Conservation (phyloP, 164 flowering plant genomes). For the Nelumbo lutea region DNA sequence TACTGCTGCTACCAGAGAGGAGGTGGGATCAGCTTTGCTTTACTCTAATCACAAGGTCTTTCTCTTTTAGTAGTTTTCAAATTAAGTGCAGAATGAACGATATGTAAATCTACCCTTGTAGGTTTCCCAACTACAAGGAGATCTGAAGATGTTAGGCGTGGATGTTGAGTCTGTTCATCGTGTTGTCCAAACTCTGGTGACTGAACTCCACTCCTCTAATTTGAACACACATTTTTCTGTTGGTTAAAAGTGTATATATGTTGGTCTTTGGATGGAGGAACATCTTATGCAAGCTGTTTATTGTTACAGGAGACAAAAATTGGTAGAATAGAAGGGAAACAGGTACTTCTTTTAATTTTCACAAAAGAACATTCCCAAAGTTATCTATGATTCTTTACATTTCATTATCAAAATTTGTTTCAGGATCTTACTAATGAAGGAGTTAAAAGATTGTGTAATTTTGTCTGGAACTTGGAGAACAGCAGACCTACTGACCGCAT, state of each 20-base stretch:
- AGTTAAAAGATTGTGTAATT: conserved; percentile 35
- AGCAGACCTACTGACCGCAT: conserved; percentile 20
- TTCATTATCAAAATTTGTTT: conserved; percentile 5
- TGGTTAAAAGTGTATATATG: conserved; percentile 14
- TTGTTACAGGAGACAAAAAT: conserved; percentile 57
- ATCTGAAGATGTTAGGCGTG: conserved; percentile 25
- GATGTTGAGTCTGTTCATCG: conserved; percentile 46
- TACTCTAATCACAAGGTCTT: neutral
- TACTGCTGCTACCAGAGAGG: conserved; percentile 43
- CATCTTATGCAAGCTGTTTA: conserved; percentile 9
- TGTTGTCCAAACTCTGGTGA: conserved; percentile 57
- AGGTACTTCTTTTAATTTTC: conserved; percentile 36
- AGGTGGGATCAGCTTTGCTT: conserved; percentile 35
- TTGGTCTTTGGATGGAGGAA: conserved; percentile 3
- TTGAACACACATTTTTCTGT: too few relatives aligned
- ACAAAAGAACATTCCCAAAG: neutral
- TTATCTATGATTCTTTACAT: conserved; percentile 4
- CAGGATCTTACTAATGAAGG: conserved; percentile 49
- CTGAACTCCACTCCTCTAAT: neutral
- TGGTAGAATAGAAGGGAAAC: conserved; percentile 55
- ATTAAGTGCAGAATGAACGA: conserved; percentile 8
- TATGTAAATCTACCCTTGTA: conserved; percentile 13
- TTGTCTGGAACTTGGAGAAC: conserved; percentile 33
- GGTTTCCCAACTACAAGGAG: conserved; percentile 45
- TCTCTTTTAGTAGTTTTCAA: neutral